Evolutionary conservation across 805 yeast species (phyloP).

Genomic region (Brettanomyces anomalus): DNA sequence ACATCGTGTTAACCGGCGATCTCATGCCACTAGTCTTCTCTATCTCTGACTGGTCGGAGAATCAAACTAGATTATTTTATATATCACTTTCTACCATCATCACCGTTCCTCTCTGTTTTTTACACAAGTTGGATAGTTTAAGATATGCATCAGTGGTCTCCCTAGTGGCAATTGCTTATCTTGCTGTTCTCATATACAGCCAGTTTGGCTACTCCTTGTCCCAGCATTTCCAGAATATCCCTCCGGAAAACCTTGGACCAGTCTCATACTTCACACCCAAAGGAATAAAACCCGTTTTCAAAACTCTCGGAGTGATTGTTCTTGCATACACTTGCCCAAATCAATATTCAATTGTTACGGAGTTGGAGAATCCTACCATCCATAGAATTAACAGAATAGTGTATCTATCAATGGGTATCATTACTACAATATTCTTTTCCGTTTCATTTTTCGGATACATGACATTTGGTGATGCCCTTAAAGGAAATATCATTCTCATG

Average conservation of each 20-base stretch:
- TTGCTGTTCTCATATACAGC: slow-evolving; percentile 44
- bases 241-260: slow-evolving; percentile 32
- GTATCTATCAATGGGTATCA: slow-evolving; percentile 38
- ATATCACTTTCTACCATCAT: slow-evolving; percentile 43
- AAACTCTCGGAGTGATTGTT: slow-evolving; percentile 65
- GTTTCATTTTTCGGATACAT: slow-evolving; percentile 67
- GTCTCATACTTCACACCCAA: slow-evolving; percentile 34
- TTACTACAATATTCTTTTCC: slow-evolving; percentile 47
- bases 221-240: slow-evolving; percentile 31
- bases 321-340: slow-evolving; percentile 82
- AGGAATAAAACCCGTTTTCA: slow-evolving; percentile 35
- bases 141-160: slow-evolving; percentile 68
- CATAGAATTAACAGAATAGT: slow-evolving; percentile 38
- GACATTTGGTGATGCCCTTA: slow-evolving; percentile 57
- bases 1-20: slow-evolving; percentile 69
- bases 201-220: slow-evolving; percentile 31
- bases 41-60: slow-evolving; percentile 26
- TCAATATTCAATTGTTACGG: slow-evolving; percentile 69
- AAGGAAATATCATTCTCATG: slow-evolving; percentile 63
- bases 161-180: slow-evolving; percentile 53
- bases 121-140: slow-evolving; percentile 57
- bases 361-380: slow-evolving; percentile 46
- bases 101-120: slow-evolving; percentile 54
- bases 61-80: slow-evolving; percentile 37
- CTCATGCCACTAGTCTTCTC: slow-evolving; percentile 50